Base-by-base conservation (phyloP, 2,329 filamentous ascomycete genomes). In the Cladophialophora carrionii region DNA sequence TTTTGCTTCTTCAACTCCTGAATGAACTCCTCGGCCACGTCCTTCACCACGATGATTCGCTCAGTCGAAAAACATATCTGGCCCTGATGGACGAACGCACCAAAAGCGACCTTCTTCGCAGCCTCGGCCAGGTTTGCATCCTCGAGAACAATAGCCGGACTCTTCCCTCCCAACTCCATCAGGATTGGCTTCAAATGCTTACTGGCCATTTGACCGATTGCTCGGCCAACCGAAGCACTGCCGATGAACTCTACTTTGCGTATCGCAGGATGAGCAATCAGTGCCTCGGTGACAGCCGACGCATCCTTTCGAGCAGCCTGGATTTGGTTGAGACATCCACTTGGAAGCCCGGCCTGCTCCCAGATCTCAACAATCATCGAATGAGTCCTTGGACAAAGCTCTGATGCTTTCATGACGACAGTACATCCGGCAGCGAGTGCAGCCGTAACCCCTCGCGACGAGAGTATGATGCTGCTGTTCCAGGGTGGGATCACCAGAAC, bases 81-180 rank as follows among this genome's bases (percentile, higher is more conserved):
- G 0, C 92, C 92, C 1, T 82, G 74, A 76, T 80, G 61, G 32
- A 70, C 49, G 48, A 64, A 68, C 17, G 64, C 64, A 46, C 26
- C 60, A 57, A 54, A 57, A 12, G 55, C 54, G 22, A 58, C 48
- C 37, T 60, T 64, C 49, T 53, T 12, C 29, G 90, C 91, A 0
- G 92, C 92, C 72, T 86, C 85, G 53, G 90, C 87, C 17, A 94
- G 77, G 57, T 91, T 86, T 20, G 90, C 90, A 73, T 95, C 92
- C 0, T 90, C 90, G 0, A 96, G 86, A 46, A 96, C 83, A 57
- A 96, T 81, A 43, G 92, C 81, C 0, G 92, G 90, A 66, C 88
- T 91, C 80, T 96, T 96, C 58, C 92, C 92, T 62, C 92, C 92
- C 0, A 96, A 84, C 79, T 96, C 92, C 90, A 96, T 92, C 26